A percentile compares a stretch with the other conserved stretches of the same genome.
phyloP scores from a whole-genome alignment of 305 asterid species.

The Ruellia speciosa region DNA sequence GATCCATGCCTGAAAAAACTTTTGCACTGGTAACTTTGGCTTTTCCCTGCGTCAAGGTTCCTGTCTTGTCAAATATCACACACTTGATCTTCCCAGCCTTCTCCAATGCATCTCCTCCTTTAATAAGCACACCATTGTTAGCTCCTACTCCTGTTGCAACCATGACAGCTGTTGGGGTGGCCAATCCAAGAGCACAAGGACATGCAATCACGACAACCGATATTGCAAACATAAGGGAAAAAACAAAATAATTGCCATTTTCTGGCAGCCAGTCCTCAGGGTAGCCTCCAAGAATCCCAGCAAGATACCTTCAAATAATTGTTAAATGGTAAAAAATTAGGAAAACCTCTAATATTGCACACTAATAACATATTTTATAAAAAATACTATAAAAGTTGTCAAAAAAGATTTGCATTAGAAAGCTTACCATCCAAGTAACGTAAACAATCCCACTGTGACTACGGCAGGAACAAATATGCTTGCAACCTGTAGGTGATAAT shows the following conservation, averaged over 20 bases:
- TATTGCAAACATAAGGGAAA: constrained; percentile 92
- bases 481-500: constrained; percentile 57
- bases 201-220: constrained; percentile 95
- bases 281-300: constrained; percentile 75
- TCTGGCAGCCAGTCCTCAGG: constrained; percentile 88
- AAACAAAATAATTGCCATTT: constrained; percentile 75
- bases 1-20: constrained; percentile 77
- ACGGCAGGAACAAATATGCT: constrained; percentile 93
- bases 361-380: neutral
- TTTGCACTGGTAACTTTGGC: constrained; percentile 80
- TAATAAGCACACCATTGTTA: constrained; percentile 89
- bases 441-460: constrained; percentile 57
- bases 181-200: constrained; percentile 99
- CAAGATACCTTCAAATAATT: constrained; percentile 50
- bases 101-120: constrained; percentile 98
- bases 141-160: constrained; percentile 99
- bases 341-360: neutral
- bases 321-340: constrained; percentile 6
- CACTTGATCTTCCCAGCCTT: constrained; percentile 80
- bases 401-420: constrained; percentile 10
- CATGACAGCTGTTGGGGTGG: constrained; percentile 99
- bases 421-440: constrained; percentile 88
- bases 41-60: constrained; percentile 95
- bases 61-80: constrained; percentile 93
- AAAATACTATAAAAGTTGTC: neutral